These are phyloP conservation scores for Brasenia schreberi DNA, from an alignment of 164 flowering plant species.

Conservation along the genomic window DNA sequence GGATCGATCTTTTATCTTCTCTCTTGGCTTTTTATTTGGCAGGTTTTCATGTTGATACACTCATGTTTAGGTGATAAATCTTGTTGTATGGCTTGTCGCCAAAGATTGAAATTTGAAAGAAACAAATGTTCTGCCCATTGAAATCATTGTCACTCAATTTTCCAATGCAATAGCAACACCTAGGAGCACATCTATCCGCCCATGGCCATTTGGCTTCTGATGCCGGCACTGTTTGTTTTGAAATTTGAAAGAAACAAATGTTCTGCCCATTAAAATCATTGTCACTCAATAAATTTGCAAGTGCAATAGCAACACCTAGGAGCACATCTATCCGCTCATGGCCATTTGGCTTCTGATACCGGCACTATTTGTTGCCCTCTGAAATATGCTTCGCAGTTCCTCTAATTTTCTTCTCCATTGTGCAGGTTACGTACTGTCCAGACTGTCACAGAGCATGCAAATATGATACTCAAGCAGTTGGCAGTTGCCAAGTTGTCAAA, in stretches of 20 bases:
- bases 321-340: not conserved
- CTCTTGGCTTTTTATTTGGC: too few species aligned
- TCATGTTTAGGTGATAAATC: too few species aligned
- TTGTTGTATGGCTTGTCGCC: too few species aligned
- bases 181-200: not conserved
- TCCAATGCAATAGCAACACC: not conserved
- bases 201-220: not conserved
- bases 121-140: not conserved
- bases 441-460: constrained; percentile 92
- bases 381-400: too few species aligned
- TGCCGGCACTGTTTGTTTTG: too few species aligned
- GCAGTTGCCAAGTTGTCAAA: constrained; percentile 31
- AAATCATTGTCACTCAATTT: not conserved
- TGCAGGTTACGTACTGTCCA: constrained; percentile 95
- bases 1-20: too few species aligned
- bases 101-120: too few species aligned
- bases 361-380: too few species aligned
- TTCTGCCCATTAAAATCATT: not conserved
- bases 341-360: not conserved
- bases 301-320: not conserved
- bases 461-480: constrained; percentile 47
- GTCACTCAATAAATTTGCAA: not conserved
- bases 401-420: too few species aligned
- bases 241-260: too few species aligned
- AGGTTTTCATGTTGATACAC: too few species aligned